phyloP scores from a whole-genome alignment of 768 basidiomycete species.

The Sarcomyxa edulis region DNA sequence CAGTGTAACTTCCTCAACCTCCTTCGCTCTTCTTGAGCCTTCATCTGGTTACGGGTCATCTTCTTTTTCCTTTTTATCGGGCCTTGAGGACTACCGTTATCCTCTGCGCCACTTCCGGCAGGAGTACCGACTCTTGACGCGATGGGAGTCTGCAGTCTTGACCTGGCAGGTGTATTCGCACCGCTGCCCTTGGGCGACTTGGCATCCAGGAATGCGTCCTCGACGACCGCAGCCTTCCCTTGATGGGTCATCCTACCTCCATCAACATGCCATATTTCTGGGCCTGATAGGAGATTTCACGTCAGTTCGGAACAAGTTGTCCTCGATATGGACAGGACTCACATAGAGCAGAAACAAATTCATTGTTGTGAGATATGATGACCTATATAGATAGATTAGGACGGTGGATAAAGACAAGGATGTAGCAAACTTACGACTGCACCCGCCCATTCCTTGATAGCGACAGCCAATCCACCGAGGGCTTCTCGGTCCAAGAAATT shows the following conservation, averaged over 20 bases:
- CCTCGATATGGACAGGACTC: slow-evolving; percentile 23
- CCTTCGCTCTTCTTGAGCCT: slow-evolving; percentile 84
- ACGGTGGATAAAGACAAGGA: slow-evolving; percentile 6
- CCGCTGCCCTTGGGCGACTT: slow-evolving; percentile 71
- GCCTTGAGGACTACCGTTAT: slow-evolving; percentile 32
- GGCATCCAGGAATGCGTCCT: slow-evolving; percentile 73
- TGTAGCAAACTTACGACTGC: slow-evolving; percentile 57
- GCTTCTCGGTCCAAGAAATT: slow-evolving; percentile 98
- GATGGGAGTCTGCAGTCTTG: slow-evolving; percentile 63
- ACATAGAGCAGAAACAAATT: slow-evolving; percentile 83
- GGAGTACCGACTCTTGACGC: slow-evolving; percentile 73
- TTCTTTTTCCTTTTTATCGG: slow-evolving; percentile 84
- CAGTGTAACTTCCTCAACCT: slow-evolving; percentile 75
- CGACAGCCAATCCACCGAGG: slow-evolving; percentile 88
- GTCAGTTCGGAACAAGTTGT: slow-evolving; percentile 8
- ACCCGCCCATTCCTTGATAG: slow-evolving; percentile 93
- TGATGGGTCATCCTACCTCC: slow-evolving; percentile 79
- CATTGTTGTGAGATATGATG: slow-evolving; percentile 94
- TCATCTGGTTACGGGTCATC: slow-evolving; percentile 81
- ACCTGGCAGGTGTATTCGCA: slow-evolving; percentile 64
- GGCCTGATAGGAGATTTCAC: slow-evolving; percentile 39
- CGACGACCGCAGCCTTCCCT: slow-evolving; percentile 82
- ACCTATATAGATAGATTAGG: slow-evolving; percentile 40
- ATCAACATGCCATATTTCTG: slow-evolving; percentile 95
- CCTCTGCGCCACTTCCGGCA: slow-evolving; percentile 74